phyloP scores from a whole-genome alignment of 306 rosid genomes.

The Oxytropis ochrocephala region DNA sequence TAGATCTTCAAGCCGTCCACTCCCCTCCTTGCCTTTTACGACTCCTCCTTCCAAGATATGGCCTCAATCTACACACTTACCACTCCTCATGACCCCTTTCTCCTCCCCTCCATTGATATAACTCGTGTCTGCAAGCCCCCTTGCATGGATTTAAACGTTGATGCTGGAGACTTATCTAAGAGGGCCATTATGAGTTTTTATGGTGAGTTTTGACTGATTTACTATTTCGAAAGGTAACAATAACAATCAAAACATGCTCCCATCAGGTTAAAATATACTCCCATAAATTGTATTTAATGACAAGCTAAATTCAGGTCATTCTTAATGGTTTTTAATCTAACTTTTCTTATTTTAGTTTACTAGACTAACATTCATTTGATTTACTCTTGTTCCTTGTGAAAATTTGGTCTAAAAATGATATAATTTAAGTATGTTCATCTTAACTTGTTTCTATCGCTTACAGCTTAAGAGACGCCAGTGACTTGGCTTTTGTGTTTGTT shows the following conservation, averaged over 20 bases:
- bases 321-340: neutral
- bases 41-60: too few species aligned
- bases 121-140: too few species aligned
- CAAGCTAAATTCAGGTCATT: neutral
- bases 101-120: too few species aligned
- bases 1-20: too few species aligned
- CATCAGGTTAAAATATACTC: neutral
- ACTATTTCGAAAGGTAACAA: neutral
- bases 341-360: neutral
- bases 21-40: too few species aligned
- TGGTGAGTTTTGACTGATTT: neutral
- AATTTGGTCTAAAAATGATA: neutral
- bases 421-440: neutral
- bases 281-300: neutral
- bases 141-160: too few species aligned
- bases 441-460: slow-evolving; percentile 24
- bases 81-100: too few species aligned
- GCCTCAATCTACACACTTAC: too few species aligned
- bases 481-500: slow-evolving; percentile 80
- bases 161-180: too few species aligned
- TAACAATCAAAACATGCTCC: neutral
- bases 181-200: neutral
- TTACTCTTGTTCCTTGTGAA: neutral
- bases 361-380: neutral
- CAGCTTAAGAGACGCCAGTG: slow-evolving; percentile 96